A percentile compares a stretch with the other conserved stretches of the same genome.
These are phyloP conservation scores for Monilinia fructicola DNA, from an alignment of 2,329 filamentous ascomycete genomes.

Conservation along the genomic window DNA sequence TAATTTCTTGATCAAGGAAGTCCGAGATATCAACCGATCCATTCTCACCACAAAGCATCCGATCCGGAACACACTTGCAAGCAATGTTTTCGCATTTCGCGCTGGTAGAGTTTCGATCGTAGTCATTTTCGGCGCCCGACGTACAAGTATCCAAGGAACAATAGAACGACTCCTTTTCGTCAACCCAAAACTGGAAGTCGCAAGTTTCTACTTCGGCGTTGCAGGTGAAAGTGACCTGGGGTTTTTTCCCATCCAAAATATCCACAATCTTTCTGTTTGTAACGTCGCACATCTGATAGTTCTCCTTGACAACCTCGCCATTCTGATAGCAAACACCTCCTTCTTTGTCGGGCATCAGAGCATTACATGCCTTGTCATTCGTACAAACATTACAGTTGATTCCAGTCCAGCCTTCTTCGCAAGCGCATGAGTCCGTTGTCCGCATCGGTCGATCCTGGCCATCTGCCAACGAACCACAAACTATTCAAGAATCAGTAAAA, in stretches of 20 bases:
- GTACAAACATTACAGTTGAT: conserved; percentile 98
- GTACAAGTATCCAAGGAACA: conserved; percentile 82
- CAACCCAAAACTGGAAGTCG: conserved; percentile 99
- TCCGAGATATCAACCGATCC: conserved; percentile 91
- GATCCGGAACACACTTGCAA: conserved; percentile 84
- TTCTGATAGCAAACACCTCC: conserved; percentile 90
- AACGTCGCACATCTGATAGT: conserved; percentile 97
- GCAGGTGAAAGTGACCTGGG: conserved; percentile 94
- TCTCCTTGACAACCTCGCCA: conserved; percentile 86
- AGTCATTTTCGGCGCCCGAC: conserved; percentile 67
- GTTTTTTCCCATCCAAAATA: conserved; percentile 78
- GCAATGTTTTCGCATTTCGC: conserved; percentile 84
- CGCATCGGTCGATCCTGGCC: conserved; percentile 77
- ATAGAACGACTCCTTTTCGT: conserved; percentile 91
- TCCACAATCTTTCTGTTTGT: conserved; percentile 93
- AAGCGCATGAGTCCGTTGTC: conserved; percentile 70
- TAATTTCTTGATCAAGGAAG: conserved; percentile 79
- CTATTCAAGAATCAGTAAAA: conserved; percentile 42
- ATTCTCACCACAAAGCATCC: conserved; percentile 90
- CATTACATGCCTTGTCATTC: conserved; percentile 77
- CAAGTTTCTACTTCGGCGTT: conserved; percentile 72
- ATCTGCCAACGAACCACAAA: conserved; percentile 84
- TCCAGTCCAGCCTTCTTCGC: conserved; percentile 89
- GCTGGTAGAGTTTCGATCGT: conserved; percentile 73
- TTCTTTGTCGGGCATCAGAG: conserved; percentile 78